Percentiles rank a stretch among this genome's conserved stretches.
Conservation (phyloP, 345 rosid genomes). For the Pugionium dolabratum region DNA sequence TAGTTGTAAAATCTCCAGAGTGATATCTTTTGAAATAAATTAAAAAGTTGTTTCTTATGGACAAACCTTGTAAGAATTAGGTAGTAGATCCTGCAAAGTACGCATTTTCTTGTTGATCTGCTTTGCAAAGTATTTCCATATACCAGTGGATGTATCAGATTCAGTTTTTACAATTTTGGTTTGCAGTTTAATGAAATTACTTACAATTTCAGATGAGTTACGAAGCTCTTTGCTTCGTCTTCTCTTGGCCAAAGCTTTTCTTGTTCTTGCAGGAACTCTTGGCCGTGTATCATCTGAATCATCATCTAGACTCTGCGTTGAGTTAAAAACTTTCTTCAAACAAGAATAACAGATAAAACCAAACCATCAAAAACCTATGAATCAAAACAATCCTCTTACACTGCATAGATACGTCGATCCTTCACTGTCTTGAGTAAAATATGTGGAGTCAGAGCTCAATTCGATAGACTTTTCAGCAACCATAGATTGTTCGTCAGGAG, state of each 20-base stretch:
- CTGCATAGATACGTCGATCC: constrained; percentile 28
- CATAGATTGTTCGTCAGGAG: constrained; percentile 41
- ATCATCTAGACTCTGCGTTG: constrained; percentile 30
- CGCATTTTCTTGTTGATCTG: constrained; percentile 81
- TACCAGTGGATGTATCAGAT: constrained; percentile 16
- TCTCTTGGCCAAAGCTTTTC: constrained; percentile 25
- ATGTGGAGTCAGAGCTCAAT: constrained; percentile 6
- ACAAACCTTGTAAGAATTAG: constrained; percentile 62
- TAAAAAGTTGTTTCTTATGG: constrained; percentile 3
- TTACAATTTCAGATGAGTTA: constrained; percentile 27
- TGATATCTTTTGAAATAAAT: neutral
- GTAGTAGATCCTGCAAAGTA: constrained; percentile 62
- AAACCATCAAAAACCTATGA: constrained; percentile 24
- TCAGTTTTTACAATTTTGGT: neutral
- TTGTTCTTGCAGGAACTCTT: constrained; percentile 26
- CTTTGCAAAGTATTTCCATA: neutral
- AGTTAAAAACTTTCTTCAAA: constrained; percentile 11
- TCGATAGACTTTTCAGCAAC: constrained; percentile 15
- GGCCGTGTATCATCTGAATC: constrained; percentile 22
- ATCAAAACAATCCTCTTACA: constrained; percentile 23
- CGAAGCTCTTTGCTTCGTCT: constrained; percentile 7
- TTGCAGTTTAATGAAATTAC: constrained; percentile 11
- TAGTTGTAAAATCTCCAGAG: neutral
- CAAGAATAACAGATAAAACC: constrained; percentile 25
- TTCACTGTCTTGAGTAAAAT: constrained; percentile 24